A percentile compares a stretch with the other conserved stretches of the same genome.
Evolutionary conservation across 257 asterid species (phyloP).

Genomic region (Henckelia pumila): DNA sequence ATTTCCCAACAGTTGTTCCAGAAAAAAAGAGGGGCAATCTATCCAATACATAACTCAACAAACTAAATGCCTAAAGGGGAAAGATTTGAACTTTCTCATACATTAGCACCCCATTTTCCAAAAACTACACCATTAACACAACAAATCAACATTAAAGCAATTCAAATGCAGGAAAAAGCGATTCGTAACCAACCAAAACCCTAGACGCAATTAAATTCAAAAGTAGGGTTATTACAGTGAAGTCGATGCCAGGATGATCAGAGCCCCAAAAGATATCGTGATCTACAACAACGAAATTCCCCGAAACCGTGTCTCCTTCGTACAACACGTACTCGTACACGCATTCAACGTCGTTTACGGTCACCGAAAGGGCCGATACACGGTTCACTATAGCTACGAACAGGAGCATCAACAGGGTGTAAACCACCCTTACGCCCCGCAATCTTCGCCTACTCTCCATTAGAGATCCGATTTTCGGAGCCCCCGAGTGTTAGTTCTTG

Average conservation of each 20-base stretch:
- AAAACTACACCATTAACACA: background rate
- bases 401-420: constrained; percentile 33
- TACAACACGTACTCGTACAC: constrained; percentile 73
- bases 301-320: constrained; percentile 75
- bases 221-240: constrained; percentile 39
- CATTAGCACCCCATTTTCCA: background rate
- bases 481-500: constrained; percentile 16
- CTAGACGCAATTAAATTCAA: background rate
- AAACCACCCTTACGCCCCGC: constrained; percentile 31
- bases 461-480: constrained; percentile 8
- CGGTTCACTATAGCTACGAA: constrained; percentile 39
- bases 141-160: background rate
- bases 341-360: constrained; percentile 70
- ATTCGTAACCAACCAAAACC: background rate
- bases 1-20: background rate
- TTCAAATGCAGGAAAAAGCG: background rate
- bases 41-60: background rate
- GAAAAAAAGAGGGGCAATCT: background rate
- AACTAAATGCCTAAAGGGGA: background rate
- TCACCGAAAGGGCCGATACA: constrained; percentile 52
- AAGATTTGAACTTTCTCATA: no score
- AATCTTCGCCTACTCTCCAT: constrained; percentile 34
- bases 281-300: constrained; percentile 80
- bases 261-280: constrained; percentile 77
- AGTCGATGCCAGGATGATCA: constrained; percentile 75